A percentile compares a stretch with the other conserved stretches of the same genome.
Conservation (phyloP, 306 rosid species). For the Medicago lupulina region DNA sequence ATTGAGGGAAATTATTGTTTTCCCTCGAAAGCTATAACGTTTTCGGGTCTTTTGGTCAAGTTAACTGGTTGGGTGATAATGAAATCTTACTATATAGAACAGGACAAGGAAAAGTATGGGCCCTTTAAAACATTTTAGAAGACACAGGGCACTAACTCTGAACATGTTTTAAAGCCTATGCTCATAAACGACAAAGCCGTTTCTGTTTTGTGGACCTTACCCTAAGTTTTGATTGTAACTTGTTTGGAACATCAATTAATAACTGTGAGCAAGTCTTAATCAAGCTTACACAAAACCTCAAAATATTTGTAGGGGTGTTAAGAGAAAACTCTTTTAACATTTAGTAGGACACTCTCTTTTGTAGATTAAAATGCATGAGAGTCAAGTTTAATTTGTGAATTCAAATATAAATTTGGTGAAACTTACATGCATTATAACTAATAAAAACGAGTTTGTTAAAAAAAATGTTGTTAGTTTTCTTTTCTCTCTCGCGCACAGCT, state of each 20-base stretch:
- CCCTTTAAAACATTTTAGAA: slow-evolving; percentile 8
- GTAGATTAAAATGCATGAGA: no score
- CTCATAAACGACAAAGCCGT: not conserved
- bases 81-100: not conserved
- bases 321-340: no score
- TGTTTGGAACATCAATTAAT: slow-evolving; percentile 1
- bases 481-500: no score
- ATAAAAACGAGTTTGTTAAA: no score
- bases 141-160: slow-evolving; percentile 19
- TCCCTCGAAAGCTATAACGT: not conserved
- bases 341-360: no score
- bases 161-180: not conserved
- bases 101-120: slow-evolving; percentile 2
- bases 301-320: no score
- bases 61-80: slow-evolving; percentile 7
- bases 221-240: not conserved
- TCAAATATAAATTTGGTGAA: no score
- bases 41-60: not conserved
- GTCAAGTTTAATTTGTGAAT: no score
- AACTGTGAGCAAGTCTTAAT: no score
- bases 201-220: slow-evolving; percentile 17
- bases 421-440: no score
- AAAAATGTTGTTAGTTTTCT: no score
- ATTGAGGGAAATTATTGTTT: not conserved
- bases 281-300: no score